These are phyloP conservation scores for Aspergillus campestris DNA, from an alignment of 495 filamentous ascomycete species.

Conservation along the genomic window DNA sequence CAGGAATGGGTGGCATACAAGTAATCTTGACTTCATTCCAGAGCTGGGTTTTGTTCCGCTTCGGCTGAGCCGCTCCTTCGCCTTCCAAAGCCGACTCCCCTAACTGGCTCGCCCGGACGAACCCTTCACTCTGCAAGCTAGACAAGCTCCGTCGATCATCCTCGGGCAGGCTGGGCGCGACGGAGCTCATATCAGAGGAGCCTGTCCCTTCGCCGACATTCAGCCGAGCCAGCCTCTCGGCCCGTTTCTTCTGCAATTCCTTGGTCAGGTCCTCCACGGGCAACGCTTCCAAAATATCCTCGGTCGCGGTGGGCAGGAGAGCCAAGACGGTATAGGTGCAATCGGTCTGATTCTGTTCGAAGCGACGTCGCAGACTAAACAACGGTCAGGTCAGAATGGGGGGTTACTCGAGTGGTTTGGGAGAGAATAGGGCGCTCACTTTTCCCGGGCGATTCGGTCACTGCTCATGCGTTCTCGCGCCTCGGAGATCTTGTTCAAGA, in stretches of 20 bases:
- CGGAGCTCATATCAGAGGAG: conserved; percentile 53
- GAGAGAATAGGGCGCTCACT: conserved; percentile 47
- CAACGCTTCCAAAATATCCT: conserved; percentile 78
- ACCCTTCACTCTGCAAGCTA: conserved; percentile 71
- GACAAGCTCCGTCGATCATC: conserved; percentile 73
- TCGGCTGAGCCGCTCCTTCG: conserved; percentile 38
- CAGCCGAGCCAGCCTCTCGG: conserved; percentile 57
- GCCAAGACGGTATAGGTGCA: conserved; percentile 97
- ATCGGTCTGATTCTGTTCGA: conserved; percentile 98
- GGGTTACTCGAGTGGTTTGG: not conserved
- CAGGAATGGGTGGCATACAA: conserved; percentile 47
- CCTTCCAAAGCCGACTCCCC: conserved; percentile 38
- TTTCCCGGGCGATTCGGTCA: conserved; percentile 90
- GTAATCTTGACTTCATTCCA: conserved; percentile 98
- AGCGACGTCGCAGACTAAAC: conserved; percentile 77
- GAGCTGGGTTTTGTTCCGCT: conserved; percentile 80
- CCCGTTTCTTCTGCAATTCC: conserved; percentile 90
- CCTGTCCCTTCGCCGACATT: conserved; percentile 42
- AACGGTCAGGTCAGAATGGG: conserved; percentile 1
- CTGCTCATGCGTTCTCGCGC: conserved; percentile 90
- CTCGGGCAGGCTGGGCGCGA: conserved; percentile 69
- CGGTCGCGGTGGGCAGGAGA: conserved; percentile 82
- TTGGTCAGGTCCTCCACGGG: conserved; percentile 84
- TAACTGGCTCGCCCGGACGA: conserved; percentile 69
- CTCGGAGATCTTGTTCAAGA: conserved; percentile 80